Conservation (phyloP, 371 early-diverging fungal species). For the Circinella umbellata region DNA sequence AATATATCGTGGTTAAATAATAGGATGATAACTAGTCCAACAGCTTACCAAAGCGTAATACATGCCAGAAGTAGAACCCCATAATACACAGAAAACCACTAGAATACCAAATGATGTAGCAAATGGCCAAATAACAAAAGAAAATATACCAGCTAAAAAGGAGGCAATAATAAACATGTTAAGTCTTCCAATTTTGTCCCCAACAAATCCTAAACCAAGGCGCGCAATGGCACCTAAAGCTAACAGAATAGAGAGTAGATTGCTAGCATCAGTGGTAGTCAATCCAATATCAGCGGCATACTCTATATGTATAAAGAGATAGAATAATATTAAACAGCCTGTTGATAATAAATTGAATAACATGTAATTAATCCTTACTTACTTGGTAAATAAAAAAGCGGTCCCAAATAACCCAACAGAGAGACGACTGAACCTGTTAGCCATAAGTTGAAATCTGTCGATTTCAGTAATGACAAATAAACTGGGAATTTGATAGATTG, state of each 20-base stretch:
- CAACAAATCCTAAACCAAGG: constrained; percentile 63
- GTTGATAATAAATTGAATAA: neutral
- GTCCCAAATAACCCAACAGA: constrained; percentile 39
- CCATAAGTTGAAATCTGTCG: constrained; percentile 35
- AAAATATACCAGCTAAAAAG: constrained; percentile 37
- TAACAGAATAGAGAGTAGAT: constrained; percentile 34
- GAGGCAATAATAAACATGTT: constrained; percentile 34
- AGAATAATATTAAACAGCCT: too few relatives aligned
- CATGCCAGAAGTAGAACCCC: constrained; percentile 47
- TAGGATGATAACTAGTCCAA: neutral
- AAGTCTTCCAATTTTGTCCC: constrained; percentile 67
- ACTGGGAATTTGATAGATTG: constrained; percentile 32
- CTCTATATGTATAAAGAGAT: constrained; percentile 12
- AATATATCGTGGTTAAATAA: neutral
- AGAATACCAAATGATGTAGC: constrained; percentile 48
- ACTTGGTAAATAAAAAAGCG: constrained; percentile 44
- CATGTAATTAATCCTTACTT: neutral
- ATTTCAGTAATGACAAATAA: constrained; percentile 28
- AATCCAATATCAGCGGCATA: constrained; percentile 36
- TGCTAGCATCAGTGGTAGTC: constrained; percentile 23
- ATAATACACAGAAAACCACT: constrained; percentile 54
- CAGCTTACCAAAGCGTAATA: constrained; percentile 32
- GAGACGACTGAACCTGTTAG: constrained; percentile 36
- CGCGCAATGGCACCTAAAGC: constrained; percentile 66
- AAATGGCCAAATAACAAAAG: constrained; percentile 63